Evolutionary conservation across 208 protist species (phyloP).

Genomic region (Polymyxa betae): DNA sequence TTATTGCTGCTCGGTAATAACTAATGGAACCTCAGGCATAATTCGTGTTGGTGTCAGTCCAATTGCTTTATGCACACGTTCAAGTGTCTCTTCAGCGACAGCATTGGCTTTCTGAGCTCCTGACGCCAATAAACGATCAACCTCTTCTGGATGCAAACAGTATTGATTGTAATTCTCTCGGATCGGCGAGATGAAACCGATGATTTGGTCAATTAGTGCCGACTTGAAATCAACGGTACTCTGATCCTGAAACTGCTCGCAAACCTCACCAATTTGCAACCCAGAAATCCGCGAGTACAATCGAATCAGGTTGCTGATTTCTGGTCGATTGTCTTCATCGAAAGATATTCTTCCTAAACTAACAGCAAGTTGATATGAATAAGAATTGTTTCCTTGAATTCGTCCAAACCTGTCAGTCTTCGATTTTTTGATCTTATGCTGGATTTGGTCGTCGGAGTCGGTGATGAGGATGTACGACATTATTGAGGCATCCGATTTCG

Average conservation of each 20-base stretch:
- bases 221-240: neutral
- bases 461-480: slow-evolving; percentile 37
- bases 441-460: slow-evolving; percentile 14
- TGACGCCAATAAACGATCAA: neutral
- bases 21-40: no score
- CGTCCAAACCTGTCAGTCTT: neutral
- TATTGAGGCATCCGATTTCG: slow-evolving; percentile 1
- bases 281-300: neutral
- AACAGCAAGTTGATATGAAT: neutral
- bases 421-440: neutral
- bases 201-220: neutral
- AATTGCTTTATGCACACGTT: neutral
- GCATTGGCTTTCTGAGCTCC: neutral
- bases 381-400: neutral
- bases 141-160: neutral
- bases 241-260: neutral
- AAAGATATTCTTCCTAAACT: neutral
- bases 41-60: neutral
- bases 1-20: no score
- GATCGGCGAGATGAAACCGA: neutral
- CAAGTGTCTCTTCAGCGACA: neutral
- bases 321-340: neutral
- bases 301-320: neutral
- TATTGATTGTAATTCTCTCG: neutral
- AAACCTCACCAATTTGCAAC: neutral